A percentile compares a stretch with the other conserved stretches of the same genome.
phyloP scores from a whole-genome alignment of 2,329 filamentous ascomycete genomes.

The Trichoderma koningiopsis region DNA sequence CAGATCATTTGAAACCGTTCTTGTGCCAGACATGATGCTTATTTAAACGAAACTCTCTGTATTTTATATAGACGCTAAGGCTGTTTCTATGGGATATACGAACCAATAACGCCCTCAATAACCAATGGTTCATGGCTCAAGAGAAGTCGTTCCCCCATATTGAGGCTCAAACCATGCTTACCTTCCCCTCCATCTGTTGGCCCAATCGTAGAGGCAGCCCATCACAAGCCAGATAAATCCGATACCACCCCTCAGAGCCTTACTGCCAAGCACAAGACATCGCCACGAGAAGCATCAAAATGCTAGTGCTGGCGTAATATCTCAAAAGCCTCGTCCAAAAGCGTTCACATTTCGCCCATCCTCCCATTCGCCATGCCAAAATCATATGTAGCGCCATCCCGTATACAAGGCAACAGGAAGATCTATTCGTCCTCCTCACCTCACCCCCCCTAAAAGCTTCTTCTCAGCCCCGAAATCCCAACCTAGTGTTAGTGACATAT shows the following conservation, averaged over 20 bases:
- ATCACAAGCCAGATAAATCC: neutral
- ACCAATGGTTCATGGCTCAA: neutral
- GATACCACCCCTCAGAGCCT: neutral
- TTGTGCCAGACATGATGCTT: neutral
- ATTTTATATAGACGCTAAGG: neutral
- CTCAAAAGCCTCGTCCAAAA: neutral
- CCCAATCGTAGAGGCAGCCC: neutral
- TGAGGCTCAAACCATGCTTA: neutral
- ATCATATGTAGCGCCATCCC: neutral
- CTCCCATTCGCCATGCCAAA: neutral
- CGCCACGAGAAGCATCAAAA: neutral
- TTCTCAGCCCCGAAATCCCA: neutral
- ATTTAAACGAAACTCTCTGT: neutral
- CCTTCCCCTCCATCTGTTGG: neutral
- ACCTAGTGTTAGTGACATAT: neutral
- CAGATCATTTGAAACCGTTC: neutral
- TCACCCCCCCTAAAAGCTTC: neutral
- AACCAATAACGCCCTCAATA: neutral
- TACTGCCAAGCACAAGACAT: neutral
- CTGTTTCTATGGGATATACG: neutral
- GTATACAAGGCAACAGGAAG: neutral
- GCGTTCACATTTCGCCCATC: neutral
- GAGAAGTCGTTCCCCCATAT: neutral
- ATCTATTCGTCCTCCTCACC: neutral
- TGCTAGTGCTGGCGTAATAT: neutral